Evolutionary conservation across 148 eudicot species (phyloP).

Genomic region (Dianthus caryophyllus): DNA sequence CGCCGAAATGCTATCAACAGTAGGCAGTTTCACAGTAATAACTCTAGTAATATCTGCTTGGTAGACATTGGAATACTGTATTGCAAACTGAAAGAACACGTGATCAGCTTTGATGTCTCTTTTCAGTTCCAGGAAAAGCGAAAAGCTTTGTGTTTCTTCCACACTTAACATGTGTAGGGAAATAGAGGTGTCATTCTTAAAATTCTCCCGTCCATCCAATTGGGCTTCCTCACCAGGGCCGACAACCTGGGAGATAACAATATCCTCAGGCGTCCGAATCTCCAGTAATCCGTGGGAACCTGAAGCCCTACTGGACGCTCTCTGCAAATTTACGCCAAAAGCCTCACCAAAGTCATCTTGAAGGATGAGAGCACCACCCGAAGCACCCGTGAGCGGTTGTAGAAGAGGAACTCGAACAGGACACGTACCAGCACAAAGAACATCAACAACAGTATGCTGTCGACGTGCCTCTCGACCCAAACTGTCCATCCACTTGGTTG

Average conservation of each 20-base stretch:
- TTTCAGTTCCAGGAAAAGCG: conserved; percentile 67
- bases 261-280: conserved; percentile 68
- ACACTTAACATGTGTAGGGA: conserved; percentile 78
- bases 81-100: conserved; percentile 71
- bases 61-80: conserved; percentile 71
- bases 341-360: conserved; percentile 99
- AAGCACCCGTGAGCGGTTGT: conserved; percentile 80
- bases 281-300: conserved; percentile 87
- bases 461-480: conserved; percentile 78
- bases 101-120: conserved; percentile 64
- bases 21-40: conserved; percentile 71
- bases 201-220: conserved; percentile 58
- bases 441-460: conserved; percentile 71
- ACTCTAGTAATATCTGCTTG: conserved; percentile 88
- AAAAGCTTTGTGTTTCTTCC: conserved; percentile 89
- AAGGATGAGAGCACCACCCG: conserved; percentile 80
- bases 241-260: conserved; percentile 62
- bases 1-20: conserved; percentile 85
- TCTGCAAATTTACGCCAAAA: conserved; percentile 91
- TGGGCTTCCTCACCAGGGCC: conserved; percentile 95
- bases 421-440: conserved; percentile 89
- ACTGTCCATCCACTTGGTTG: conserved; percentile 87
- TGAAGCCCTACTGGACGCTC: conserved; percentile 75
- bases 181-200: conserved; percentile 65
- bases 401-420: conserved; percentile 81